phyloP scores from a whole-genome alignment of 78 protist genomes.

The Tieghemostelium lacteum region DNA sequence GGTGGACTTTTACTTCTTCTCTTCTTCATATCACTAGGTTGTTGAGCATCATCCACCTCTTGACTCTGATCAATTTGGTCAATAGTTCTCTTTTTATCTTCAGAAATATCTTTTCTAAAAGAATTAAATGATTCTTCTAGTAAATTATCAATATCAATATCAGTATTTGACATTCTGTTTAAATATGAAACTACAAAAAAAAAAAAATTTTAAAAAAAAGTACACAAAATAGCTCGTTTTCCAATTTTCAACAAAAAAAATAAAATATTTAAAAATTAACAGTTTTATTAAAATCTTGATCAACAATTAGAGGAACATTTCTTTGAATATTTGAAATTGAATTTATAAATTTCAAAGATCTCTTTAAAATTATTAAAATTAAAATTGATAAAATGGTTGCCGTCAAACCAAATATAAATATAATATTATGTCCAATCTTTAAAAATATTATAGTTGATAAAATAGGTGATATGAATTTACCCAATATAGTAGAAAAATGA shows the following conservation, averaged over 20 bases:
- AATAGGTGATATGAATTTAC: constrained; percentile 55
- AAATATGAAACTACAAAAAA: not conserved
- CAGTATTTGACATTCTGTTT: not conserved
- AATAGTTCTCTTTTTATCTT: not conserved
- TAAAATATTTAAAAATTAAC: not conserved
- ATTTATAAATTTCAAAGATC: constrained; percentile 33
- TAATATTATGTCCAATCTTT: not conserved
- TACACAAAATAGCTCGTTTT: not conserved
- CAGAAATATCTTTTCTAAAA: not conserved
- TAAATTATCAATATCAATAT: constrained; percentile 28
- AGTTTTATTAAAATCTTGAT: too few species aligned
- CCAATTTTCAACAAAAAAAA: not conserved
- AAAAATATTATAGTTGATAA: constrained; percentile 12
- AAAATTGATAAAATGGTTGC: constrained; percentile 6
- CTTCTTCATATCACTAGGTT: not conserved
- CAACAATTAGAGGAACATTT: too few species aligned
- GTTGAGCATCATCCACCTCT: not conserved
- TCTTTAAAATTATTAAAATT: constrained; percentile 14
- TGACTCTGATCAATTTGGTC: not conserved
- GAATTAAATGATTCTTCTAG: constrained; percentile 29
- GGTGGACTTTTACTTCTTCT: too few species aligned
- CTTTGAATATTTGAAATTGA: constrained; percentile 20
- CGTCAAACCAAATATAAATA: constrained; percentile 28
- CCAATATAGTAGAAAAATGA: constrained; percentile 27
- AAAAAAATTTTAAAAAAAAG: not conserved